Percentiles rank a stretch among this genome's conserved stretches.
phyloP scores from a whole-genome alignment of 768 basidiomycete species.

The Phylloporus arenicola region DNA sequence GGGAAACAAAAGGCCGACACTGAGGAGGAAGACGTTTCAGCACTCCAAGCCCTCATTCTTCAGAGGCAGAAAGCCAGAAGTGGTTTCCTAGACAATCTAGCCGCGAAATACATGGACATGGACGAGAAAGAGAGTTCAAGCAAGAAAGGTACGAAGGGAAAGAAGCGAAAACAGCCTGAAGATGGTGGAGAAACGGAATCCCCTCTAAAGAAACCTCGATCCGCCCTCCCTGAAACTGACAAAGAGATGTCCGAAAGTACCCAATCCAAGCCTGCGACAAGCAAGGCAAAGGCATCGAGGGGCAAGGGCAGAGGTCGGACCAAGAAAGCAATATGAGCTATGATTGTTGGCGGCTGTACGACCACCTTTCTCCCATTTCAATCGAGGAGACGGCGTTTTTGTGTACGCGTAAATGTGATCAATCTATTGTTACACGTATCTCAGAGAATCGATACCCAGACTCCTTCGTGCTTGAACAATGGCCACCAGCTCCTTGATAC shows the following conservation, averaged over 20 bases:
- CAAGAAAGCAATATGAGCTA: slow-evolving; percentile 31
- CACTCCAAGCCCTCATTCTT: slow-evolving; percentile 75
- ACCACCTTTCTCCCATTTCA: not conserved
- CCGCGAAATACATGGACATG: slow-evolving; percentile 64
- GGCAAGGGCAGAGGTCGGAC: slow-evolving; percentile 27
- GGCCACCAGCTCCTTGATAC: slow-evolving; percentile 86
- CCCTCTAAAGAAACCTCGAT: slow-evolving; percentile 47
- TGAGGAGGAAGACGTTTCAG: slow-evolving; percentile 59
- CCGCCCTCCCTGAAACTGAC: slow-evolving; percentile 50
- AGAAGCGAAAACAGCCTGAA: slow-evolving; percentile 41
- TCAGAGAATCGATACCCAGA: slow-evolving; percentile 77
- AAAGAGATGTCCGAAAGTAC: slow-evolving; percentile 61
- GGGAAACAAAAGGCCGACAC: slow-evolving; percentile 42
- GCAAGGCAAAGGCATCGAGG: slow-evolving; percentile 34
- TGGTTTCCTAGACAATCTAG: slow-evolving; percentile 69
- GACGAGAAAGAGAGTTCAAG: slow-evolving; percentile 26
- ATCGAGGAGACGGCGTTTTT: not conserved
- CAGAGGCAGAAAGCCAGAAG: slow-evolving; percentile 68
- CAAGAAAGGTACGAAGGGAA: slow-evolving; percentile 43
- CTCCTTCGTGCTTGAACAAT: slow-evolving; percentile 79
- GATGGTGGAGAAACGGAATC: slow-evolving; percentile 36
- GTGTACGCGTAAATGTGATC: slow-evolving; percentile 6
- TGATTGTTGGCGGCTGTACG: not conserved
- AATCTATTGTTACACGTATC: slow-evolving; percentile 50
- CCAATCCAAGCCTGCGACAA: slow-evolving; percentile 54